phyloP scores from a whole-genome alignment of 176 grass and related monocot genomes.

The Carex littledalei region DNA sequence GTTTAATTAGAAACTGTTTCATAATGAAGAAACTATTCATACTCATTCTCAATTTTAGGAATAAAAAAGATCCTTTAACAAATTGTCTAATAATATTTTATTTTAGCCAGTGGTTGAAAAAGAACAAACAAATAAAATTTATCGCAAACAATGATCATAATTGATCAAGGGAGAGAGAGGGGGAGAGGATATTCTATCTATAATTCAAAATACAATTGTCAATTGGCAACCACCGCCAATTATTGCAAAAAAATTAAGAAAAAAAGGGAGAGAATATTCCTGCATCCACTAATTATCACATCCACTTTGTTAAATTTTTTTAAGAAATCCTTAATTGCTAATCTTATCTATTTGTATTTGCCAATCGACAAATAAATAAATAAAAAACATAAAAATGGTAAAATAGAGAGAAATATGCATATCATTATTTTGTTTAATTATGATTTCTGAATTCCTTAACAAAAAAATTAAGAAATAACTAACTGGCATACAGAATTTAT shows the following conservation, averaged over 20 bases:
- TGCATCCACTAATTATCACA: neutral
- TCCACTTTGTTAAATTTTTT: neutral
- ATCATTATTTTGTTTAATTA: neutral
- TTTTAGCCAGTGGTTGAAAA: neutral
- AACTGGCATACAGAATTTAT: neutral
- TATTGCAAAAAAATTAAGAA: neutral
- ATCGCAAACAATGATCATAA: neutral
- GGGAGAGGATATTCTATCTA: neutral
- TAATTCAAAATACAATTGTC: neutral
- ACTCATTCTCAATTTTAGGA: too few relatives aligned
- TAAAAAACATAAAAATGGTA: neutral
- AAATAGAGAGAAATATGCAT: neutral
- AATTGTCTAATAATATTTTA: neutral
- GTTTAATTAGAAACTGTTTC: neutral
- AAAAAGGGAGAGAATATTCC: neutral
- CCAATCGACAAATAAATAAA: neutral
- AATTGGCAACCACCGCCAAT: neutral
- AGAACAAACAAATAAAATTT: neutral
- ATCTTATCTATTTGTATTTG: neutral
- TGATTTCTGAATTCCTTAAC: neutral
- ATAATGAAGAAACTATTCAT: neutral
- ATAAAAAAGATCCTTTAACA: neutral
- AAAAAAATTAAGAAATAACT: constrained; percentile 9
- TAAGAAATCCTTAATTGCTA: neutral
- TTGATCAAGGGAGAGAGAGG: neutral